These are phyloP conservation scores for Aspergillus campestris DNA, from an alignment of 495 filamentous ascomycete species.

Conservation along the genomic window DNA sequence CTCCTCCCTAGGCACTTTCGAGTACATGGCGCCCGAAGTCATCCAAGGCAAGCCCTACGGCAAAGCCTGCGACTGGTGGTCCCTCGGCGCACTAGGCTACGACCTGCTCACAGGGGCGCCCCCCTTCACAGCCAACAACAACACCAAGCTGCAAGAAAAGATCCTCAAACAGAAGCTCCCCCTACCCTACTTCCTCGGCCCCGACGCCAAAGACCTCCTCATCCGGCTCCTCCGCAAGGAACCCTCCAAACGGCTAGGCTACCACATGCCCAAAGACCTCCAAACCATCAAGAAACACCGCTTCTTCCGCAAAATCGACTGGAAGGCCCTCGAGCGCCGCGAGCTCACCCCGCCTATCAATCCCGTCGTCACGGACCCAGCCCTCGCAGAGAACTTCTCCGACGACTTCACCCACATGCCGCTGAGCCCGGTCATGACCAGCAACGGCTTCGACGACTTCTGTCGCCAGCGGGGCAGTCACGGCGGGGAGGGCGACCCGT, in stretches of 20 bases:
- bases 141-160: constrained; percentile 85
- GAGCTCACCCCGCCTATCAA: constrained; percentile 80
- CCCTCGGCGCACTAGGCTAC: constrained; percentile 81
- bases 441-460: constrained; percentile 24
- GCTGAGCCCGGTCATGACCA: constrained; percentile 59
- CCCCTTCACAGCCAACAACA: constrained; percentile 83
- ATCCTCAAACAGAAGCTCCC: constrained; percentile 84
- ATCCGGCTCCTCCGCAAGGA: constrained; percentile 86
- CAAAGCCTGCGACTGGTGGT: constrained; percentile 97
- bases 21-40: constrained; percentile 98
- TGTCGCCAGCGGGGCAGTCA: constrained; percentile 15
- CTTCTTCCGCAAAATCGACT: constrained; percentile 95
- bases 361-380: constrained; percentile 88
- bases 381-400: constrained; percentile 91
- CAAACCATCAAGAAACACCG: constrained; percentile 82
- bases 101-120: constrained; percentile 86
- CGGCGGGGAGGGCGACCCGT: constrained; percentile 55
- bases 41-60: constrained; percentile 75
- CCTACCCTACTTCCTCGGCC: constrained; percentile 77
- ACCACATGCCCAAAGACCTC: constrained; percentile 81
- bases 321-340: constrained; percentile 68
- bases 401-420: constrained; percentile 77
- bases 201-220: constrained; percentile 88
- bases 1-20: constrained; percentile 79
- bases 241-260: constrained; percentile 76